Base-by-base conservation (phyloP, 495 filamentous ascomycete genomes). In the Aspergillus ostianus region DNA sequence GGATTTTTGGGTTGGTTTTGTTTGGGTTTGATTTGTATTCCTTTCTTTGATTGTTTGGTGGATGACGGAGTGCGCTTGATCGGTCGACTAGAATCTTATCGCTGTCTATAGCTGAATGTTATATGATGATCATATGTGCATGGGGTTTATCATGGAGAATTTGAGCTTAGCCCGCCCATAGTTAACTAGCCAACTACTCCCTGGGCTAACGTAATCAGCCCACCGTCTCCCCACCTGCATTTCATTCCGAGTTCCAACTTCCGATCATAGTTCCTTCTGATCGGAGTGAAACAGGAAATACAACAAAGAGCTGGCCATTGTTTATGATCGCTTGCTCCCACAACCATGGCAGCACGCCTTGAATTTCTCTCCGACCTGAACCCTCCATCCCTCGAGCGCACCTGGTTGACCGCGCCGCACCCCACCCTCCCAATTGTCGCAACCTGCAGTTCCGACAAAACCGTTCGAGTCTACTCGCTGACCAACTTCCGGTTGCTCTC, bases 391-490 rank as follows among this genome's bases (percentile, higher is more conserved):
- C 80, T 76, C 50, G 82, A 91, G 64, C 90, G 94, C 61, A 85
- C 91, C 55, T 98, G 94, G 94, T 82, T 85, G 46, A 87, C 90
- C 47, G 77, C 88, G 44, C 89, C 92, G 0, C 95, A 98, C 75
- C 93, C 93, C 0, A 86, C 84, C 23, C 86, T 93, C 27, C 94
- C 94, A 2, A 79, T 98, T 57, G 78, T 97, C 62, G 94, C 94
- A 51, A 97, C 93, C 58, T 85, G 90, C 71, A 92, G 90, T 78
- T 84, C 88, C 41, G 87, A 91, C 75, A 92, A 91, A 58, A 87
- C 88, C 36, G 90, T 92, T 49, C 91, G 89, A 53, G 80, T 98
- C 61, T 95, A 94, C 80, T 94, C 90, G 21, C 86, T 98, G 18
- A 81, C 82, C 21, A 89, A 87, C 63, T 90, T 95, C 69, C 84